A percentile compares a stretch with the other conserved stretches of the same genome.
Conservation (phyloP, 176 grass and related monocot genomes). For the Secale cereale region DNA sequence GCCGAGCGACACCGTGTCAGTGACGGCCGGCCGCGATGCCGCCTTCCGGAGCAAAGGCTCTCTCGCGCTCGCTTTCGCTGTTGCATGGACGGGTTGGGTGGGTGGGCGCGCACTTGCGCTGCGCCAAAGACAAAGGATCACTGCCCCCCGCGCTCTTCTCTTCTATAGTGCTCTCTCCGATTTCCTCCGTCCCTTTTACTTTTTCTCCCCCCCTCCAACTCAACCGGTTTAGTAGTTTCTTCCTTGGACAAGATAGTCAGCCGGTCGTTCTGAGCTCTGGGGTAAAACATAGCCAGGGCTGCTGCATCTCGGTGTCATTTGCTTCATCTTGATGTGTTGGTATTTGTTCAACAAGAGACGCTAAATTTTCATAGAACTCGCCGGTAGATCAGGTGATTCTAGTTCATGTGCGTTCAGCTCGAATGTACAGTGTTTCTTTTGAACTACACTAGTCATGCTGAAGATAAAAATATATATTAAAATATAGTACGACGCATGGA, state of each 20-base stretch:
- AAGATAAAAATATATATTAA: background rate
- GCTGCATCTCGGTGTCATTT: background rate
- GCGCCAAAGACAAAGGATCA: slow-evolving; percentile 1
- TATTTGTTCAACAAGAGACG: background rate
- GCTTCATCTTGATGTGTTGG: background rate
- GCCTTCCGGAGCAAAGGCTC: slow-evolving; percentile 34
- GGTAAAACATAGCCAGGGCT: too few species aligned
- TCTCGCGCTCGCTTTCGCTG: slow-evolving; percentile 31
- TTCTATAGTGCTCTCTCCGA: background rate
- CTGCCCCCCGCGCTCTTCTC: background rate
- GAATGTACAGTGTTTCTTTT: background rate
- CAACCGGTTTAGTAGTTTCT: background rate
- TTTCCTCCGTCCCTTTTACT: background rate
- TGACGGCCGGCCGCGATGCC: slow-evolving; percentile 12
- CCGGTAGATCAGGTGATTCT: too few species aligned
- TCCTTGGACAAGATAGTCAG: background rate
- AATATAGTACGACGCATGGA: background rate
- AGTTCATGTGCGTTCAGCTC: background rate
- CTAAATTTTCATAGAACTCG: background rate
- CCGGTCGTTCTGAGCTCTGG: too few species aligned
- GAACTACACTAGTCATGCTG: too few species aligned
- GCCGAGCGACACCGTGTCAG: background rate
- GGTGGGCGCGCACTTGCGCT: slow-evolving; percentile 11
- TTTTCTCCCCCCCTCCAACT: background rate
- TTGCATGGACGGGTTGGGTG: slow-evolving; percentile 6